Evolutionary conservation across 2,329 filamentous ascomycete species (phyloP).

Genomic region (Myriangium duriaei): DNA sequence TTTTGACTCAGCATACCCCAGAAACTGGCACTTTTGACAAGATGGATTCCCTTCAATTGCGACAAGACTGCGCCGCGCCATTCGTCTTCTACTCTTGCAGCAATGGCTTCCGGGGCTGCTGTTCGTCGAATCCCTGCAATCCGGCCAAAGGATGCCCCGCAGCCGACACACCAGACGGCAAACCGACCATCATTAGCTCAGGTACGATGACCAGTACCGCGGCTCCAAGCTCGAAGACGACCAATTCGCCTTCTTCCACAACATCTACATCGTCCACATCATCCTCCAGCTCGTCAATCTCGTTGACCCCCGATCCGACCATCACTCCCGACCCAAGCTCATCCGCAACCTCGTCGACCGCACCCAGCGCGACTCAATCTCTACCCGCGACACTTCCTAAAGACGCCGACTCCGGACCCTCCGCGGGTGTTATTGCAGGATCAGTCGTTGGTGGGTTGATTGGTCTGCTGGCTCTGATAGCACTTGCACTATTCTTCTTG

Average conservation of each 20-base stretch:
- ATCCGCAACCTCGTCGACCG: background rate
- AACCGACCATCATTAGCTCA: background rate
- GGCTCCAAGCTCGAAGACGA: background rate
- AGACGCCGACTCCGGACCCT: background rate
- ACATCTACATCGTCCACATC: background rate
- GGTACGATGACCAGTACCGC: background rate
- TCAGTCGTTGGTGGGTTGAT: slow-evolving; percentile 3
- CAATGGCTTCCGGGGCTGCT: slow-evolving; percentile 9
- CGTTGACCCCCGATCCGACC: background rate
- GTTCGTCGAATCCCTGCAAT: slow-evolving; percentile 4
- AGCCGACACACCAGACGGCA: background rate
- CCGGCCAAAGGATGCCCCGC: slow-evolving; percentile 1
- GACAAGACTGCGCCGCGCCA: background rate
- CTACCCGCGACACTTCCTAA: background rate
- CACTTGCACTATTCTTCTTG: slow-evolving; percentile 2
- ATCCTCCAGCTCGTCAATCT: background rate
- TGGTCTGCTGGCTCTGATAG: slow-evolving; percentile 2
- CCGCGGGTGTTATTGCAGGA: slow-evolving; percentile 5
- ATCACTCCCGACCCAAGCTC: background rate
- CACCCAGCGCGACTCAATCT: background rate
- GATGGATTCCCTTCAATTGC: slow-evolving; percentile 6
- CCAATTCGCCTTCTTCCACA: background rate
- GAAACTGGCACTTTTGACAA: background rate
- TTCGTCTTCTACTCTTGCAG: slow-evolving; percentile 8
- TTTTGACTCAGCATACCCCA: background rate